Percentiles rank a stretch among this genome's conserved stretches.
Evolutionary conservation across 108 stramenopile genomes (phyloP).

Genomic region (Skeletonema costatum): DNA sequence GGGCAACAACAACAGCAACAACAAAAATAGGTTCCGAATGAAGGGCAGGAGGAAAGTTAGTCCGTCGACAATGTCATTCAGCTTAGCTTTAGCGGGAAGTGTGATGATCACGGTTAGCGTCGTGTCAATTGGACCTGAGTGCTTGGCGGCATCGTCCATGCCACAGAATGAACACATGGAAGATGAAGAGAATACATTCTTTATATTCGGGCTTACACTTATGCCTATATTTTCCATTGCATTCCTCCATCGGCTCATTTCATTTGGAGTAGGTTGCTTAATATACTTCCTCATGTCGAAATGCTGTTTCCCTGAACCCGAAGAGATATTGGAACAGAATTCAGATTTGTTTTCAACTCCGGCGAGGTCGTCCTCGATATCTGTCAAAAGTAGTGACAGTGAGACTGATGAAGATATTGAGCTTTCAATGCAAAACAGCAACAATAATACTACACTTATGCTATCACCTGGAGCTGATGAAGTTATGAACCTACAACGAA

Average conservation of each 20-base stretch:
- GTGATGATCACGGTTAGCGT: constrained; percentile 28
- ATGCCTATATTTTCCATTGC: constrained; percentile 44
- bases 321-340: constrained; percentile 46
- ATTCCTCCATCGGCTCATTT: constrained; percentile 35
- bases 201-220: constrained; percentile 41
- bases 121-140: constrained; percentile 9
- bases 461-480: constrained; percentile 11
- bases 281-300: constrained; percentile 43
- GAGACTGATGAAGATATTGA: constrained; percentile 3
- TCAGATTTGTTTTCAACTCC: constrained; percentile 12
- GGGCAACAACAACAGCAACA: background rate
- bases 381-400: constrained; percentile 20
- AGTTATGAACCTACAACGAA: constrained; percentile 17
- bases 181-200: constrained; percentile 34
- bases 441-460: constrained; percentile 3
- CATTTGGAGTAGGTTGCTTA: constrained; percentile 36
- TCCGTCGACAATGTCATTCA: constrained; percentile 13
- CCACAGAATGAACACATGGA: constrained; percentile 19
- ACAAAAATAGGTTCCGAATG: background rate
- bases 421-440: constrained; percentile 2
- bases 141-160: constrained; percentile 22
- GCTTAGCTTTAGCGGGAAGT: constrained; percentile 17
- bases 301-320: constrained; percentile 76
- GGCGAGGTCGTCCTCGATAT: background rate
- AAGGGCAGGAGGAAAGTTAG: constrained; percentile 9